Evolutionary conservation across 2,329 filamentous ascomycete genomes (phyloP), one percentile per base, ranked within the genome.

Genomic region (Trichophyton simii): DNA sequence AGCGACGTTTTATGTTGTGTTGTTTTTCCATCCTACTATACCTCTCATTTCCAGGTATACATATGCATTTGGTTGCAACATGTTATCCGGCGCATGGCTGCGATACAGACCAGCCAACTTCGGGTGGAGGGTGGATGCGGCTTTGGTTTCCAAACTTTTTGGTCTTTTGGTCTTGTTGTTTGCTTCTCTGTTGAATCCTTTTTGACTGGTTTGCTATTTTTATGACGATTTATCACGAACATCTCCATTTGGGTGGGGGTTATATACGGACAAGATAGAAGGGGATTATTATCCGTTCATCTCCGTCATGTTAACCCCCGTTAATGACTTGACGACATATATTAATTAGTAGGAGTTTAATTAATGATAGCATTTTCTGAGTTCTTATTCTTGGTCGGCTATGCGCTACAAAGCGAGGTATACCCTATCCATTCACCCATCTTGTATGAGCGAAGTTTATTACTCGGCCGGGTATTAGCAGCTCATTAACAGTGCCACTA

Each of bases 211-310:
- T 55, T 55, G 36, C 34, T n/a, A 55, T 55, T 22, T 55, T 55
- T 55, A 55, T 55, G 50, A 55, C 25, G 50, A 55, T 55, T 55
- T 55, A 55, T 55, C 50, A 55, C 50, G 50, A 55, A 55, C 50
- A 55, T 55, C 31, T 55, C 50, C 28, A 55, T 55, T 20, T 55
- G 50, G 50, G 50, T 38, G 50, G 50, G 50, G n/a, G 31, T 9
- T 18, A 44, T 44, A 44, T n/a, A 34, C 13, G 13, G 50, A 15
- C 25, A 34, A 18, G 50, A 54, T 55, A 28, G 50, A 55, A 25
- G 28, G 28, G n/a, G 34, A 15, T 36, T 36, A 36, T 36, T 11
- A 28, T 22, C 46, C 28, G 8, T 20, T 55, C 6, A 36, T 28
- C n/a, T 36, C n/a, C 50, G 22, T 36, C 28, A 34, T 36, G n/a